Base-by-base conservation (phyloP, 495 filamentous ascomycete species). In the Cladorrhinum samala region DNA sequence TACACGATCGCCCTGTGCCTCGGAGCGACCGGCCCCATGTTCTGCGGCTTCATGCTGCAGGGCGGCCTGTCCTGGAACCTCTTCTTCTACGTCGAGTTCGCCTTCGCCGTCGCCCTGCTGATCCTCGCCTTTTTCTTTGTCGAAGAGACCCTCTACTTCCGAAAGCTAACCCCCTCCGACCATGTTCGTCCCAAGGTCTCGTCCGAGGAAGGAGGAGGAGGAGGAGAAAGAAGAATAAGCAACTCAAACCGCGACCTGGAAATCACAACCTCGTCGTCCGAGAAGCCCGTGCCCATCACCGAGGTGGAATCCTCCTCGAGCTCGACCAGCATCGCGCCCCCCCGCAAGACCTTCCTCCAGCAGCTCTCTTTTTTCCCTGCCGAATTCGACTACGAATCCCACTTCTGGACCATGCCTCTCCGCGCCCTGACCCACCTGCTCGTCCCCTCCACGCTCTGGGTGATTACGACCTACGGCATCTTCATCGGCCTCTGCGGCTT, bases 391-490 rank as follows among this genome's bases (percentile, higher is more conserved):
- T 66, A 67, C 2, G 64, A 75, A 2, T 64, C 70, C 0, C 53
- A 71, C 24, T 72, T 77, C 46, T 72, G 78, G 55, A 66, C 69
- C 49, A 73, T 74, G n/a, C 74, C 79, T 38, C 52, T 74, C 19
- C 68, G 79, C 6, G 70, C 74, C 0, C 77, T 81, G 46, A 74
- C 75, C 0, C 79, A 80, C 50, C 78, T 81, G 50, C 57, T 77
- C 2, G 73, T 83, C 2, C 78, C 78, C 0, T 72, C 74, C 33
- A 77, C 79, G 0, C 66, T 82, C 39, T 82, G 78, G 78, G 78
- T 82, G 1, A 72, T 82, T 27, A 76, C 72, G 9, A 77, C 73
- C 17, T 71, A 66, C 58, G 68, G 68, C 33, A 65, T 64, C 25
- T 64, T 60, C 30, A 68, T 71, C 43, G 68, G 68, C 16, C 58